Base-by-base conservation (phyloP, 2,329 filamentous ascomycete genomes). In the Ophiosphaerella korrae region DNA sequence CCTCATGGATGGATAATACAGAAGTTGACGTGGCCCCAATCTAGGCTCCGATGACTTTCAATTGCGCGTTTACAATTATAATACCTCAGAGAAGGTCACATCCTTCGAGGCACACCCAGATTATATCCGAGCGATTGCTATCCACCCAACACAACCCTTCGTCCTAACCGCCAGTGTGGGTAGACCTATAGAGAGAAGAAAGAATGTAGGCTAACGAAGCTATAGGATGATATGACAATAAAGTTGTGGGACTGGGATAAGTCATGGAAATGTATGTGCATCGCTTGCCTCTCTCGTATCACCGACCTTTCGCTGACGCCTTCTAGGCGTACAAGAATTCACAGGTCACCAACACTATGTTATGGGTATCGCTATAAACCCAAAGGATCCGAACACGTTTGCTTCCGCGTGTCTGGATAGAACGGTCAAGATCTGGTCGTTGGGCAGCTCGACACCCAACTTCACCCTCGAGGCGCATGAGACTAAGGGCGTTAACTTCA, bases 201-300 rank as follows among this genome's bases (percentile, higher is more conserved):
- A n/a, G 41, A 32, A 39, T 31, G 36, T 36, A 45, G 6, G 58
- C 65, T 72, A 53, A 73, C 53, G 26, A 41, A 42, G 42, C 42
- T 35, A 21, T 49, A 72, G 64, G 68, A 73, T 68, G 69, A 73
- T 45, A 75, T 73, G 72, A 74, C 72, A 50, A 96, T 97, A 73
- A 96, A 94, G 82, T 82, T 97, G 43, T 99, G 94, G 92, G 92
- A 99, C 74, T 99, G 94, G 94, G 94, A 99, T 67, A 95, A 94
- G 76, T 86, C 86, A 63, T 99, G 94, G 94, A 96, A 97, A 75
- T 97, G 93, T 72, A 64, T 44, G 65, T 62, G 31, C 16, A 48
- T 11, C 18, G 7, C 2, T 7, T 3, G 13, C 12, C 12, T 29
- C 3, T 14, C 21, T 12, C 13, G 32, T 36, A 32, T 18, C 13